Evolutionary conservation across 768 basidiomycete species (phyloP), one percentile per base, ranked within the genome.

Genomic region (Mycena capillaripes): DNA sequence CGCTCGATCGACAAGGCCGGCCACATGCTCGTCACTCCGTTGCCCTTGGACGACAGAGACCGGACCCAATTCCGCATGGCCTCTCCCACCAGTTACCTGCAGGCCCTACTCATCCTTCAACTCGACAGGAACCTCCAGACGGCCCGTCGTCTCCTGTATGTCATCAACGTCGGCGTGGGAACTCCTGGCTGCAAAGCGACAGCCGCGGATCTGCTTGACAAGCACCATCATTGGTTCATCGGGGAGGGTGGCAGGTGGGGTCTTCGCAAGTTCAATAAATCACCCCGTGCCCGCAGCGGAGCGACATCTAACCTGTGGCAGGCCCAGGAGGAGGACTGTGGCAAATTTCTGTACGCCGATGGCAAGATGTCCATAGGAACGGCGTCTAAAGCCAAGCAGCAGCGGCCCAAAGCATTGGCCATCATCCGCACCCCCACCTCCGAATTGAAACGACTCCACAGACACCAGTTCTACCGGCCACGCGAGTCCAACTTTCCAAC

Each of bases 11-110:
- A 65, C 64, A 56, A 65, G 38, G 25, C 44, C 38, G 38, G 52
- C 64, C 25, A 65, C 52, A 55, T 65, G 40, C 64, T 65, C 32
- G 40, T 65, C 17, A 63, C 61, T 63, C 46, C 61, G 30, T 52
- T 63, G 48, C 61, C 61, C 61, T 52, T 63, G 48, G 30, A 52
- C 46, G 48, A 63, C 48, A 63, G 61, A 63, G 46, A 63, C 61
- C 61, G 61, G 61, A 63, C 61, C 48, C 30, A 63, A 63, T 63
- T 63, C 61, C 46, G 61, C 61, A 63, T 63, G 61, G 48, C 61
- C 61, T 63, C 61, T 63, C 61, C 61, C 32, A 63, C 61, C 46
- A 50, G 48, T 52, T 63, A 63, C 61, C 48, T 63, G 61, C 46
- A 63, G 46, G 48, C 50, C n/a, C 61, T 63, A 48, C 61, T 63